Evolutionary conservation across 306 rosid genomes (phyloP).

Genomic region (Neltuma alba): DNA sequence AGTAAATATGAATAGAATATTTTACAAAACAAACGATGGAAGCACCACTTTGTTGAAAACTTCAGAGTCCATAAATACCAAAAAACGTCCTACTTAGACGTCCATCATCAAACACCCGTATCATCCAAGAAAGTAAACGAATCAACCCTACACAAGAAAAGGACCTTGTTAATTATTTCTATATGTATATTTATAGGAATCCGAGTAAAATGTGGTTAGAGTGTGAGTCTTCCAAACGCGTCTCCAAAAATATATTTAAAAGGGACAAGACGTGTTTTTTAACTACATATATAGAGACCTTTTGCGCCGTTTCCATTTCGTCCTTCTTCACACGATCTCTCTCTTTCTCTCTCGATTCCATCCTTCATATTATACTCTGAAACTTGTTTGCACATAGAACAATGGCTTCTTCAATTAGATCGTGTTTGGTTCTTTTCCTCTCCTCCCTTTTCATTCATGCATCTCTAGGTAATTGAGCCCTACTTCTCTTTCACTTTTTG

Average conservation of each 20-base stretch:
- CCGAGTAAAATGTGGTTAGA: background rate
- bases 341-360: background rate
- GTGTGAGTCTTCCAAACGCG: constrained; percentile 26
- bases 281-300: constrained; percentile 39
- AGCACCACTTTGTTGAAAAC: constrained; percentile 1
- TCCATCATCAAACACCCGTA: constrained; percentile 14
- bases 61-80: constrained; percentile 6
- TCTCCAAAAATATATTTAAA: background rate
- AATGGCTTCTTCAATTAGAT: constrained; percentile 56
- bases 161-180: background rate
- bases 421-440: constrained; percentile 48
- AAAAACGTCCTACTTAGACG: constrained; percentile 23
- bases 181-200: background rate
- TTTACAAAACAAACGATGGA: background rate
- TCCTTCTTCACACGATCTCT: constrained; percentile 22
- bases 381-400: background rate
- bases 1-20: constrained; percentile 1
- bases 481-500: background rate
- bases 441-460: constrained; percentile 57
- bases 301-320: constrained; percentile 19
- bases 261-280: background rate
- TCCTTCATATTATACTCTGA: background rate
- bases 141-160: constrained; percentile 1
- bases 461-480: constrained; percentile 56
- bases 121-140: background rate